Evolutionary conservation across 306 rosid genomes (phyloP).

Genomic region (Albizia julibrissin): DNA sequence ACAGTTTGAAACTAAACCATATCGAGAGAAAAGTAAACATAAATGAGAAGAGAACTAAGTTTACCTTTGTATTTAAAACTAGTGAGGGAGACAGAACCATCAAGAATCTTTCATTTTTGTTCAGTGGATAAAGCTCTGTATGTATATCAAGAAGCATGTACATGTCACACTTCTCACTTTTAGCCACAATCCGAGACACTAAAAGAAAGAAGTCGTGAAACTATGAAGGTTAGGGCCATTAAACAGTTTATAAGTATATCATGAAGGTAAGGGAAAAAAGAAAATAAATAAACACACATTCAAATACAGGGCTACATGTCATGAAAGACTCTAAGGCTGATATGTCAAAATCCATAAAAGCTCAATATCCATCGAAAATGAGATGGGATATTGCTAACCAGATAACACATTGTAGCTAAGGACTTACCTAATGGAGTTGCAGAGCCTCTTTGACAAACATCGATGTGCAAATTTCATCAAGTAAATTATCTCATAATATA

Average conservation of each 20-base stretch:
- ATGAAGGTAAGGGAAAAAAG: background rate
- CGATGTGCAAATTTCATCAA: slow-evolving; percentile 5
- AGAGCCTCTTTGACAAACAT: background rate
- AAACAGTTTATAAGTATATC: background rate
- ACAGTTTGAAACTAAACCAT: background rate
- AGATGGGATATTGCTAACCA: slow-evolving; percentile 6
- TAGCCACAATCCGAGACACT: slow-evolving; percentile 82
- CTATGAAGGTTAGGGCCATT: background rate
- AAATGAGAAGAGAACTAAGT: slow-evolving; percentile 1
- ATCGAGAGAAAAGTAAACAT: slow-evolving; percentile 9
- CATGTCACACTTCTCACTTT: slow-evolving; percentile 73
- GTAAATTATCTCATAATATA: background rate
- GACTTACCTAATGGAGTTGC: slow-evolving; percentile 11
- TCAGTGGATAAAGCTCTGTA: slow-evolving; percentile 80
- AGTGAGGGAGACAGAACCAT: slow-evolving; percentile 77
- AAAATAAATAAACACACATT: background rate
- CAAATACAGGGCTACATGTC: background rate
- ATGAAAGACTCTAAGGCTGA: background rate
- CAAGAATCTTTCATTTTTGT: slow-evolving; percentile 58
- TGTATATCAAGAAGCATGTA: slow-evolving; percentile 71
- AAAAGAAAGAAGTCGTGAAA: slow-evolving; percentile 18
- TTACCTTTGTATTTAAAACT: slow-evolving; percentile 65
- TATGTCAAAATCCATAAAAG: slow-evolving; percentile 6
- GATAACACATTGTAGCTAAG: background rate
- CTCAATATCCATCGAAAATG: background rate